phyloP scores from a whole-genome alignment of 129 eudicot species.

The Flaveria trinervia region DNA sequence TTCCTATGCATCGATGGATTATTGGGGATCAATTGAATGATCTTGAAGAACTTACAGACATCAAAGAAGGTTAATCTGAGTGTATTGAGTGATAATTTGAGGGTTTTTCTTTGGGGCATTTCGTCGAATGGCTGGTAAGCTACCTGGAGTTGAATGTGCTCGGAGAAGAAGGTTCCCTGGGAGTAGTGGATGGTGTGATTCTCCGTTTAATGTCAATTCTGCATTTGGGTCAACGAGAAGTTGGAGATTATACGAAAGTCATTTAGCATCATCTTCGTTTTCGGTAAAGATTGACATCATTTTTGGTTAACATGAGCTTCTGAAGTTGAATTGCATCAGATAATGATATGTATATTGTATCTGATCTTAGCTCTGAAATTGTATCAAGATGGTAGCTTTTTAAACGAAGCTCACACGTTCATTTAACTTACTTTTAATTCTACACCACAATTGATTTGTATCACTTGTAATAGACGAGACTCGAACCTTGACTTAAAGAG shows the following conservation, averaged over 20 bases:
- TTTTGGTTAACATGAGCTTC: background rate
- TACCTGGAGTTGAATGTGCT: conserved; percentile 87
- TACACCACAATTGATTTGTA: no score
- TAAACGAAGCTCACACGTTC: no score
- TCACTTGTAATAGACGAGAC: no score
- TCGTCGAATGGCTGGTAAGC: conserved; percentile 72
- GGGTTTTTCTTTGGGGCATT: background rate
- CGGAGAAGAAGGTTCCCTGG: conserved; percentile 70
- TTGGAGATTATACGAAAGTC: conserved; percentile 43
- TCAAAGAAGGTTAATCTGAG: background rate
- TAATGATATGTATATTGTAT: background rate
- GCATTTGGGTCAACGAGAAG: conserved; percentile 43
- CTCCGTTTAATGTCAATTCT: conserved; percentile 17
- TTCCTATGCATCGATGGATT: background rate
- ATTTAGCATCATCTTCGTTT: conserved; percentile 37
- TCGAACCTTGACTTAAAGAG: no score
- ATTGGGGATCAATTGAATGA: background rate
- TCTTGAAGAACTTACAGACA: no score
- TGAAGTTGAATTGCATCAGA: background rate
- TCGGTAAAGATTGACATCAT: conserved; percentile 30
- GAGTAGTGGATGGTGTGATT: conserved; percentile 44
- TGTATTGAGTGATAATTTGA: background rate
- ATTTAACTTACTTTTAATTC: no score
- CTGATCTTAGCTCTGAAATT: background rate
- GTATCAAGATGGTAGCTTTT: no score